A percentile compares a stretch with the other conserved stretches of the same genome.
These are phyloP conservation scores for Acer saccharum DNA, from an alignment of 345 rosid genomes.

Conservation along the genomic window DNA sequence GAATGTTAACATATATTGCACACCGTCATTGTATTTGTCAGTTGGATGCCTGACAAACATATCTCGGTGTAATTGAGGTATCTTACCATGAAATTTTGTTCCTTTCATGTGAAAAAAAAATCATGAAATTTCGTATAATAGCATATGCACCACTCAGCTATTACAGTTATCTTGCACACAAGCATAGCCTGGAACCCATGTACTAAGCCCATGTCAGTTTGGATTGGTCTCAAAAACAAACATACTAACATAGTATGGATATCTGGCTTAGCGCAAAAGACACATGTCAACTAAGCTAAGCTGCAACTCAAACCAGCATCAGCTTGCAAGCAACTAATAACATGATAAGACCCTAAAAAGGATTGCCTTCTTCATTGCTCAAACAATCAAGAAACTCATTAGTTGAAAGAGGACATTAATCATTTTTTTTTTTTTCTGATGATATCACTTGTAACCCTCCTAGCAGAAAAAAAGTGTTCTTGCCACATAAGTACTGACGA, in stretches of 20 bases:
- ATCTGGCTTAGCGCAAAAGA: background rate
- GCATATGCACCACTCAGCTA: background rate
- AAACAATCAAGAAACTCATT: background rate
- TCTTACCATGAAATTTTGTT: background rate
- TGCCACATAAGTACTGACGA: background rate
- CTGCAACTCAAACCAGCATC: background rate
- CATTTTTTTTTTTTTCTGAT: background rate
- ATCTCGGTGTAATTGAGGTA: background rate
- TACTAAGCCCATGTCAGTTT: background rate
- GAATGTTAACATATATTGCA: background rate
- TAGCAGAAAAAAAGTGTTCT: background rate
- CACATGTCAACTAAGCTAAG: background rate
- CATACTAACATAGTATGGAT: background rate
- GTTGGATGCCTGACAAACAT: background rate
- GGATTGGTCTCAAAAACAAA: background rate
- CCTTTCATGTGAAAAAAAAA: background rate
- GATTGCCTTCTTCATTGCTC: background rate
- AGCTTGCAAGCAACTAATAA: background rate
- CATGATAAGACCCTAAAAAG: background rate
- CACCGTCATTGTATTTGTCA: too few species aligned
- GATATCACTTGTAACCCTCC: background rate
- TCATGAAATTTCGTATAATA: background rate
- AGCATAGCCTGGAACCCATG: background rate
- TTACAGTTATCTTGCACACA: background rate
- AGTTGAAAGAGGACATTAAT: too few species aligned